Conservation (phyloP, 305 asterid genomes). For the Plantago lanceolata region DNA sequence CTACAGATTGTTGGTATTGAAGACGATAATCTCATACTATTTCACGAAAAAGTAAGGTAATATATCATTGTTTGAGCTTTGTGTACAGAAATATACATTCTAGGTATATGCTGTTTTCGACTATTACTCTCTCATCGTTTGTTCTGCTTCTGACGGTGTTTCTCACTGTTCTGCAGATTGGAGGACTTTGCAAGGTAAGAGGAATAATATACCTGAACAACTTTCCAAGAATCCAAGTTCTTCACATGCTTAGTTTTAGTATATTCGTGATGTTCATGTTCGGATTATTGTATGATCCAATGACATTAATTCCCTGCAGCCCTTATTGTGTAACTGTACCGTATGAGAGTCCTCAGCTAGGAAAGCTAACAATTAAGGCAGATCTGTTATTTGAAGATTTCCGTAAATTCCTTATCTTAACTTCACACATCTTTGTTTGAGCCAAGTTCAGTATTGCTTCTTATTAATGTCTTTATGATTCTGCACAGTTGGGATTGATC, state of each 20-base stretch:
- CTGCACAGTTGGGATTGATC: slow-evolving; percentile 85
- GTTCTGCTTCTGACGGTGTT: slow-evolving; percentile 12
- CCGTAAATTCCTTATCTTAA: slow-evolving; percentile 40
- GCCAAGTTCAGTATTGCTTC: slow-evolving; percentile 22
- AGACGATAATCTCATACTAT: slow-evolving; percentile 68
- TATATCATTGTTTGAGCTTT: slow-evolving; percentile 23
- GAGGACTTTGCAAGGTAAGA: slow-evolving; percentile 83
- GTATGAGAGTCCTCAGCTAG: slow-evolving; percentile 57
- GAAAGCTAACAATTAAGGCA: slow-evolving; percentile 73
- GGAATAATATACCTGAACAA: slow-evolving; percentile 20
- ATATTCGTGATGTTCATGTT: slow-evolving; percentile 16
- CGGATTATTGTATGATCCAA: slow-evolving; percentile 12
- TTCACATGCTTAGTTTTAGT: slow-evolving; percentile 22
- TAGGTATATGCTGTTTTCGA: slow-evolving; percentile 10
- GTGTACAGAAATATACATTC: slow-evolving; percentile 11
- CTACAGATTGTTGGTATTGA: slow-evolving; percentile 71
- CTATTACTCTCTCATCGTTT: neutral
- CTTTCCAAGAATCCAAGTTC: slow-evolving; percentile 17
- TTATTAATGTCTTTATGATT: slow-evolving; percentile 23
- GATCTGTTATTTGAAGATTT: slow-evolving; percentile 80
- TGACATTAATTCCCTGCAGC: slow-evolving; percentile 43
- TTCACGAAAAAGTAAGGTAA: slow-evolving; percentile 83
- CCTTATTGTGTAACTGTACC: slow-evolving; percentile 68
- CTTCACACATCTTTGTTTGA: slow-evolving; percentile 10
- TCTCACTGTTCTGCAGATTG: slow-evolving; percentile 50